Evolutionary conservation across 2,329 filamentous ascomycete genomes (phyloP), one percentile per base, ranked within the genome.

Genomic region (Aspergillus terreus): DNA sequence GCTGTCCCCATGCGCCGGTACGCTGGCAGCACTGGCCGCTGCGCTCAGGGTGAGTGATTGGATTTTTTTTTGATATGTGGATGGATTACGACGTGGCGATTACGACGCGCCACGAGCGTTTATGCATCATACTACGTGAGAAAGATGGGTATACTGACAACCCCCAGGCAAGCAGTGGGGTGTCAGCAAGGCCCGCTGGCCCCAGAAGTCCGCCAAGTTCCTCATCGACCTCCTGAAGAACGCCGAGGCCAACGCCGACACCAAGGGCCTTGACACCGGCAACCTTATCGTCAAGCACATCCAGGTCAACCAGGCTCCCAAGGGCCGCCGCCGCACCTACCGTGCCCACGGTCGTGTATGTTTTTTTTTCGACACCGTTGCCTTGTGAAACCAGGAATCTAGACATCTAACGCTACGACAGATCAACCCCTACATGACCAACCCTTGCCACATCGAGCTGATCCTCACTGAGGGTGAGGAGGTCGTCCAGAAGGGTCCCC

Each of bases 351-450:
- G 94, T 86, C 91, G 94, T 83, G 92, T 96, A 95, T 71, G 92
- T 90, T 68, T 52, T 90, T 68, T 52, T 51, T 52, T 51, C 48
- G 19, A n/a, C 30, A 21, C 17, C 11, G 30, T 30, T 6, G n/a
- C 19, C 21, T 10, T 23, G 27, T 51, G 15, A 47, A 40, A 14
- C 2, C 21, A 38, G 45, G 14, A 35, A 21, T 36, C 23, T 12
- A 23, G 38, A 42, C 6, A 19, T 7, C 40, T 42, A 38, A 38
- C 35, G 35, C 6, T 35, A n/a, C 35, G 27, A 30, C 75, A 96
- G 92, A 99, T 99, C 83, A 99, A 99, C 87, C 94, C 94, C 61
- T 99, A 97, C 86, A 97, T 99, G 95, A 96, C 92, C 68, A 95
- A 95, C 87, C 94, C 94, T 68, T 99, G 92, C 89, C 94, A 99